Evolutionary conservation across 1,139 yeast species (phyloP), one percentile per base, ranked within the genome.

Genomic region (Suhomyces chickasaworum): DNA sequence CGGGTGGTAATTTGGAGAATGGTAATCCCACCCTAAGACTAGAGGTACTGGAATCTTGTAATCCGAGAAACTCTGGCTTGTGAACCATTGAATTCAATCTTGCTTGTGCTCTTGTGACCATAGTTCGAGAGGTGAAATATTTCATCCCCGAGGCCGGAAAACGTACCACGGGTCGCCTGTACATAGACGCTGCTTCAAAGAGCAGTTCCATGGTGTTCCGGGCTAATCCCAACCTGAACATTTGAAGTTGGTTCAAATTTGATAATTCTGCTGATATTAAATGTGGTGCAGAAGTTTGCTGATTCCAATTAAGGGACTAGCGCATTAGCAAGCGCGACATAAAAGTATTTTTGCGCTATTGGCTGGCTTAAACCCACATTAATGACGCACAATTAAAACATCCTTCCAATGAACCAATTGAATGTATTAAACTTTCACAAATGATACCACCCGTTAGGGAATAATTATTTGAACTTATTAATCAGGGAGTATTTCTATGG

Each of bases 281-380:
- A 25, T 16, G 18, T 16, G 31, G 31, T 37, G 32, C 31, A 18
- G 39, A 17, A 23, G n/a, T 6, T 16, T 23, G 22, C 27, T 18
- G 32, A 27, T 25, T 36, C 16, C 17, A 13, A 13, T 35, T 23
- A 29, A 29, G 40, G 36, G 30, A 31, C 16, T 39, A 7, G 38
- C 33, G n/a, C n/a, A n/a, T n/a, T n/a, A 39, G 38, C 33, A 34
- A 27, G 38, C 29, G 38, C 38, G 33, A 32, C 27, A 13, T 27
- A 7, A 7, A 27, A 40, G 3, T 32, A 25, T 40, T 40, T 39
- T 34, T 25, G 33, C 27, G 38, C 38, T 20, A 40, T 40, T 40
- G 43, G 43, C 43, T 40, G 34, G 43, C 32, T 39, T 21, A 22
- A 16, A 4, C n/a, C 4, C 7, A n/a, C n/a, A n/a, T 13, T 1